These are phyloP conservation scores for Earliella scabrosa DNA, from an alignment of 1,284 basidiomycete species.

Conservation along the genomic window DNA sequence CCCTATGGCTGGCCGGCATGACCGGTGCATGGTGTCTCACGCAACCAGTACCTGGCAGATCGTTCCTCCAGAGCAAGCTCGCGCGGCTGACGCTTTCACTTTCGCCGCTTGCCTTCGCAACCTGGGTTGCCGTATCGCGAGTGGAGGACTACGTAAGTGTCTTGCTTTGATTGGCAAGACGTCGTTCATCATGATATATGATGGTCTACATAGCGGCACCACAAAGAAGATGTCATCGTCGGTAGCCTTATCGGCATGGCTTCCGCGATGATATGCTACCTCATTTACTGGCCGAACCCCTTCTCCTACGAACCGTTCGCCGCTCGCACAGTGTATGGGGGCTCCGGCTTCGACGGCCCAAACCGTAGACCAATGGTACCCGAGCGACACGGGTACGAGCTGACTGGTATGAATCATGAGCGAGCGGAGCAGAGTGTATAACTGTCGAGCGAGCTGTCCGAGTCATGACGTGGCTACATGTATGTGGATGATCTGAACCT, in stretches of 20 bases:
- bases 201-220: constrained; percentile 55
- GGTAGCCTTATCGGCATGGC: constrained; percentile 60
- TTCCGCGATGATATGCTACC: constrained; percentile 54
- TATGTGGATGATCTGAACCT: not conserved
- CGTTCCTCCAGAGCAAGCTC: constrained; percentile 52
- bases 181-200: no score
- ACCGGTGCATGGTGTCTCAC: constrained; percentile 62
- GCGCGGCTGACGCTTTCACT: constrained; percentile 52
- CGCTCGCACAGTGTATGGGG: constrained; percentile 13
- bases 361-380: constrained; percentile 30
- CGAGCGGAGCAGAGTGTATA: constrained; percentile 50
- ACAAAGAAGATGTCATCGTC: constrained; percentile 69
- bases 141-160: constrained; percentile 66
- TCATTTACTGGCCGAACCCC: constrained; percentile 69
- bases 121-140: constrained; percentile 64
- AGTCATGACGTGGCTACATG: not conserved
- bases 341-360: not conserved
- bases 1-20: constrained; percentile 66
- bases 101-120: constrained; percentile 56
- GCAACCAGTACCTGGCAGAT: constrained; percentile 41
- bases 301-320: constrained; percentile 37
- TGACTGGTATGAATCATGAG: constrained; percentile 52
- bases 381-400: constrained; percentile 46
- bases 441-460: not conserved
- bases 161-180: no score